Evolutionary conservation across 169 alveolate genomes (phyloP).

Genomic region (Plasmodium inui): DNA sequence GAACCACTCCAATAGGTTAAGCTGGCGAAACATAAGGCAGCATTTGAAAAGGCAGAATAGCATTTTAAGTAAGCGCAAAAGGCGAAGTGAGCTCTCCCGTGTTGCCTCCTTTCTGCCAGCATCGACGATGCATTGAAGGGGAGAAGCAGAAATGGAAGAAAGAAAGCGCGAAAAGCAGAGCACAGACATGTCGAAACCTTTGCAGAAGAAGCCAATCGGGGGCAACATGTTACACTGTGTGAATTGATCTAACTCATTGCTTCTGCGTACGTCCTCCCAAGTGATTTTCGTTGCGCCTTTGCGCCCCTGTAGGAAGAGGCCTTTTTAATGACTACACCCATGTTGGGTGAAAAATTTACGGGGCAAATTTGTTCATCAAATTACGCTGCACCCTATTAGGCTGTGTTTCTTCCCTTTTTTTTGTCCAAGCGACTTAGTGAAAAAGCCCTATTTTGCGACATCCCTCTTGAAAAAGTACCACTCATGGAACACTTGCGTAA

Average conservation of each 20-base stretch:
- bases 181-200: neutral
- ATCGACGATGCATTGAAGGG: neutral
- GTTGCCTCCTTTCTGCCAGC: neutral
- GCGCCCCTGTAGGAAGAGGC: neutral
- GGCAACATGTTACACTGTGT: neutral
- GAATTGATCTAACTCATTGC: neutral
- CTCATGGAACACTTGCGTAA: conserved; percentile 47
- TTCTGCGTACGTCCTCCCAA: neutral
- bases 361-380: neutral
- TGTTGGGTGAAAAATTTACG: neutral
- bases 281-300: neutral
- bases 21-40: neutral
- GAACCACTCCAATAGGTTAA: neutral
- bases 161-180: neutral
- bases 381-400: neutral
- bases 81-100: neutral
- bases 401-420: neutral
- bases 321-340: neutral
- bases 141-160: neutral
- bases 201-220: neutral
- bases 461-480: neutral
- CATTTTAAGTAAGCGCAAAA: neutral
- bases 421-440: conserved; percentile 3
- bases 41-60: neutral
- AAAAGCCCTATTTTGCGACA: neutral